Evolutionary conservation across 225 moss, liverwort and hornwort species (phyloP).

Genomic region (Thuidium tamariscinum): DNA sequence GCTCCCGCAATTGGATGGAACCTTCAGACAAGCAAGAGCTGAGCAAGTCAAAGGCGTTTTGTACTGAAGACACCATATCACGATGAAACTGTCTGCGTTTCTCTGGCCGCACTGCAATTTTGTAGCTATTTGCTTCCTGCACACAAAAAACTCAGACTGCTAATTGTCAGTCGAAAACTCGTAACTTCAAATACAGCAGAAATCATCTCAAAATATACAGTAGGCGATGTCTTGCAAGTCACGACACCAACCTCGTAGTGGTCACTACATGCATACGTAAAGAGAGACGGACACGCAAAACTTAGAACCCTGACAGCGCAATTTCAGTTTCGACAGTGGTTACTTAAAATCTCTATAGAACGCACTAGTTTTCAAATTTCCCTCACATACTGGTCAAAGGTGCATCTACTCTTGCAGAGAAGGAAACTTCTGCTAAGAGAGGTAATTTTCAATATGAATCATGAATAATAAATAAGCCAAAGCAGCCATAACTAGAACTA

Average conservation of each 20-base stretch:
- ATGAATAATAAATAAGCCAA: background rate
- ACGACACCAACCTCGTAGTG: background rate
- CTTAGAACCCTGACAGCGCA: background rate
- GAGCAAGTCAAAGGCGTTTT: slow-evolving; percentile 71
- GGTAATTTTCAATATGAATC: background rate
- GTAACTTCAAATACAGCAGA: background rate
- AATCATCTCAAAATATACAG: background rate
- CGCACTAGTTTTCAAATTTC: background rate
- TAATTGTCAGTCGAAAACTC: background rate
- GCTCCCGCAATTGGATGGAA: slow-evolving; percentile 57
- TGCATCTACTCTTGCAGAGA: background rate
- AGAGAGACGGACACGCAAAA: background rate
- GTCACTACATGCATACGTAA: background rate
- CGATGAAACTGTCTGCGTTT: slow-evolving; percentile 85
- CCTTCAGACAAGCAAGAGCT: slow-evolving; percentile 71
- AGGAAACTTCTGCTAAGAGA: background rate
- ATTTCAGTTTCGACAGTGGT: background rate
- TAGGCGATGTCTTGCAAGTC: background rate
- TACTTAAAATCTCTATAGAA: background rate
- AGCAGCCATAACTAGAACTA: background rate
- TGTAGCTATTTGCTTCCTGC: slow-evolving; percentile 89
- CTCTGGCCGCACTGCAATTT: slow-evolving; percentile 90
- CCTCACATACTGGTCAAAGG: background rate
- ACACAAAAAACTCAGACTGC: background rate
- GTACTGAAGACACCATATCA: slow-evolving; percentile 78